A percentile compares a stretch with the other conserved stretches of the same genome.
Evolutionary conservation across 805 yeast genomes (phyloP).

Genomic region (Cyberlindnera euphorbiae): DNA sequence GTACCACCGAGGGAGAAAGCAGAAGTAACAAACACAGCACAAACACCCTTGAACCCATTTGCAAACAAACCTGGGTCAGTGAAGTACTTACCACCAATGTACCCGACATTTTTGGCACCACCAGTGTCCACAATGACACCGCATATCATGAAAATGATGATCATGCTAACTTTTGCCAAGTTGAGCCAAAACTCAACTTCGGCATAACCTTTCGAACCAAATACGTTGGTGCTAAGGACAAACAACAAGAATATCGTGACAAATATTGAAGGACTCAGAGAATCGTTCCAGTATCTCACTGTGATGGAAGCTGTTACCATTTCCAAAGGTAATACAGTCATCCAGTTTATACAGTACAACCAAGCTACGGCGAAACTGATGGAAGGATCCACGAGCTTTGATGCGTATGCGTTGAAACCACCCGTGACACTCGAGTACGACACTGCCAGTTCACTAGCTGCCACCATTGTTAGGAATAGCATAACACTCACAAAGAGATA

Average conservation of each 20-base stretch:
- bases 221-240: constrained; percentile 37
- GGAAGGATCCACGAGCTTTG: constrained; percentile 50
- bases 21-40: constrained; percentile 47
- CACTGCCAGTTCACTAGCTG: constrained; percentile 66
- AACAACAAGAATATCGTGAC: constrained; percentile 48
- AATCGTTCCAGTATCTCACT: constrained; percentile 50
- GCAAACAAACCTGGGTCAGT: constrained; percentile 49
- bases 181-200: constrained; percentile 66
- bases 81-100: constrained; percentile 50
- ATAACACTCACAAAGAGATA: constrained; percentile 52
- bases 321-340: constrained; percentile 57
- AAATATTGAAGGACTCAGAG: constrained; percentile 53
- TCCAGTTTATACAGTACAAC: constrained; percentile 62
- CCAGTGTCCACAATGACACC: constrained; percentile 42
- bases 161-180: constrained; percentile 56
- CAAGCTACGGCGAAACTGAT: constrained; percentile 57
- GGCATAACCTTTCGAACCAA: constrained; percentile 56
- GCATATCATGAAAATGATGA: constrained; percentile 52
- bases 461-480: constrained; percentile 54
- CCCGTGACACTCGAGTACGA: constrained; percentile 55
- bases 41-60: constrained; percentile 52
- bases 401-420: constrained; percentile 58
- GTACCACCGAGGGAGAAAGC: constrained; percentile 62
- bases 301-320: constrained; percentile 63
- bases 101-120: constrained; percentile 38